Evolutionary conservation across 352 stramenopile genomes (phyloP), one percentile per base, ranked within the genome.

Genomic region (Pythium rhizo-oryzae): DNA sequence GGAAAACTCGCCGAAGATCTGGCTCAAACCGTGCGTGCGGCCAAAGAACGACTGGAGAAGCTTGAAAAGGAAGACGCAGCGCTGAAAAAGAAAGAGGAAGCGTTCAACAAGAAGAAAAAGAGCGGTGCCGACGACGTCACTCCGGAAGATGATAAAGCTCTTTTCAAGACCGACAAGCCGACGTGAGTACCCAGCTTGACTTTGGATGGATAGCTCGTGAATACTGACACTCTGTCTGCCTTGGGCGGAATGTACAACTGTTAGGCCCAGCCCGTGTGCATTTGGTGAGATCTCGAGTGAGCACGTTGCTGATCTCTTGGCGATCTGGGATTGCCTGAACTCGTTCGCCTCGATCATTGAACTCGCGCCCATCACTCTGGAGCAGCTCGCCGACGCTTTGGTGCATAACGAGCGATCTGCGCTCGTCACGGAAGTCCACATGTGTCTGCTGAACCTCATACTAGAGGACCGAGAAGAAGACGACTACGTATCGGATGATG

Each of bases 21-120:
- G 11, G 85, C 79, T 18, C 78, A 92, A 62, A 93, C 85, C 0
- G 84, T 96, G 23, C 82, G 85, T 11, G 47, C 76, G 7, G 76
- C 84, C 1, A 96, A 95, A 58, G 89, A 96, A 43, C 87, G 89
- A 35, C 74, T 96, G 0, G 89, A 96, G 25, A 95, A 94, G 67
- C 71, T 96, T 0, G 89, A 96, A 70, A 96, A 96, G 60, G 89
- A 96, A 72, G 89, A 96, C 46, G 71, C 72, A 4, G 72, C 76
- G 12, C 73, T 96, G 8, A 74, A 78, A 63, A 91, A 87, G 46
- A 94, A 93, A 64, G 89, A 96, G 53, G 86, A 96, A 5, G 78
- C 80, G 8, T 76, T 95, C 37, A 87, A 90, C 62, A 95, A 94
- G 77, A 93, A 90, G 66, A 87, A 90, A 30, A 82, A 84, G 43